A percentile compares a stretch with the other conserved stretches of the same genome.
phyloP scores from a whole-genome alignment of 306 rosid species.

The Begonia loranthoides region DNA sequence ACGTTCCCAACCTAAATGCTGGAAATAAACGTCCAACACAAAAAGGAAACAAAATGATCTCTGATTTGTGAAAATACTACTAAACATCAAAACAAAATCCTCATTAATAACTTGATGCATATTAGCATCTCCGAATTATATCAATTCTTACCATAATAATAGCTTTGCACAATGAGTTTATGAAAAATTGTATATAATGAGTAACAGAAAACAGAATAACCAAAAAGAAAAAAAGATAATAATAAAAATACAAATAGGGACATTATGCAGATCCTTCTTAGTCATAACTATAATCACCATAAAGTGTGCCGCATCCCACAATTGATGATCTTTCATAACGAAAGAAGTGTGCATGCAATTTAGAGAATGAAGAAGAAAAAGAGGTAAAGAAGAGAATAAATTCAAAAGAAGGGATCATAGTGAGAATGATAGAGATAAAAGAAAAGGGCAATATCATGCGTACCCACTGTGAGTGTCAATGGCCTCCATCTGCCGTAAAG shows the following conservation, averaged over 20 bases:
- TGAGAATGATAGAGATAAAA: neutral
- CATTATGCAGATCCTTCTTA: slow-evolving; percentile 8
- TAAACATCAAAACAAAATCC: too few species aligned
- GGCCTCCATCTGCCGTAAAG: slow-evolving; percentile 71
- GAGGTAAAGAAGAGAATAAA: slow-evolving; percentile 15
- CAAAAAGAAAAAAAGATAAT: neutral
- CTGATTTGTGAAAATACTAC: too few species aligned
- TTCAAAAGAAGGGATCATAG: slow-evolving; percentile 18
- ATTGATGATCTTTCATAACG: slow-evolving; percentile 32
- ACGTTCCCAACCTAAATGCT: too few species aligned
- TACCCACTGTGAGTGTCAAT: slow-evolving; percentile 86
- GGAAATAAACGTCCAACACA: too few species aligned
- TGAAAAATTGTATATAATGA: too few species aligned
- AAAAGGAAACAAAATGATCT: too few species aligned
- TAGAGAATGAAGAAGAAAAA: slow-evolving; percentile 2
- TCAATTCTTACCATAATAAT: too few species aligned
- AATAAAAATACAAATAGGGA: slow-evolving; percentile 7
- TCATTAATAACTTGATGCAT: too few species aligned
- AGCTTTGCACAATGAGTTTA: too few species aligned
- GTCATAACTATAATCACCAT: slow-evolving; percentile 13
- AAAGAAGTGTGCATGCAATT: slow-evolving; percentile 23
- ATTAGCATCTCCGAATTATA: too few species aligned
- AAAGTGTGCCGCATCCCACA: slow-evolving; percentile 18
- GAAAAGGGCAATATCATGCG: slow-evolving; percentile 6
- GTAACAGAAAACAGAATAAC: neutral